phyloP scores from a whole-genome alignment of 345 rosid species.

The Hibiscus syriacus region DNA sequence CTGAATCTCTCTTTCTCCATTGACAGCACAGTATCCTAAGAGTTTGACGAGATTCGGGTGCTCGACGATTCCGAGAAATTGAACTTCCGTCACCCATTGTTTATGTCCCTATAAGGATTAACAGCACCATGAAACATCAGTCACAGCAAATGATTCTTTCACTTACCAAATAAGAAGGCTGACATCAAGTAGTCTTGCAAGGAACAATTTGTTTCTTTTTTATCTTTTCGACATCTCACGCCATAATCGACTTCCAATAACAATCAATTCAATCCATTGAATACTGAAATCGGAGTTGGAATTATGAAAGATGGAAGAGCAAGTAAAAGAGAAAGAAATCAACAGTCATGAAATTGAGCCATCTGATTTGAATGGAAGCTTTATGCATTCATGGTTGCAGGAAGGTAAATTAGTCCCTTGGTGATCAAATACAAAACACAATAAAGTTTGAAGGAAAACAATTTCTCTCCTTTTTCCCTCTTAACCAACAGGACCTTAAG shows the following conservation, averaged over 20 bases:
- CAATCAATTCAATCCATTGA: too few species aligned
- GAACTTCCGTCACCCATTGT: constrained; percentile 88
- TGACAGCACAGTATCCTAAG: constrained; percentile 71
- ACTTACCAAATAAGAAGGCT: background rate
- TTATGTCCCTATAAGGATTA: constrained; percentile 61
- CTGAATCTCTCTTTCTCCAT: constrained; percentile 64
- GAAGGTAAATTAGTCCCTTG: background rate
- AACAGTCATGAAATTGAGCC: background rate
- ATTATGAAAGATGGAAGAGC: background rate
- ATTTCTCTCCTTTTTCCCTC: background rate
- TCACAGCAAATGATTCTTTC: background rate
- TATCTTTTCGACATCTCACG: background rate
- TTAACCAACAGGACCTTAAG: background rate
- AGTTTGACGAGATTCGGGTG: constrained; percentile 83
- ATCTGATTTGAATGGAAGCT: background rate
- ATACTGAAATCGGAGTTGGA: background rate
- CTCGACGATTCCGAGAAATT: constrained; percentile 71
- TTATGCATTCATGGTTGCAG: background rate
- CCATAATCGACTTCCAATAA: background rate
- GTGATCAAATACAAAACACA: background rate
- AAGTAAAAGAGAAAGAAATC: background rate
- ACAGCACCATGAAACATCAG: background rate
- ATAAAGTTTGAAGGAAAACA: background rate
- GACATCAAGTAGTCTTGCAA: background rate
- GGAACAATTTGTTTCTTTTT: background rate